Evolutionary conservation across 441 rosid species (phyloP), one percentile per base, ranked within the genome.

Genomic region (Syzygium malaccense): DNA sequence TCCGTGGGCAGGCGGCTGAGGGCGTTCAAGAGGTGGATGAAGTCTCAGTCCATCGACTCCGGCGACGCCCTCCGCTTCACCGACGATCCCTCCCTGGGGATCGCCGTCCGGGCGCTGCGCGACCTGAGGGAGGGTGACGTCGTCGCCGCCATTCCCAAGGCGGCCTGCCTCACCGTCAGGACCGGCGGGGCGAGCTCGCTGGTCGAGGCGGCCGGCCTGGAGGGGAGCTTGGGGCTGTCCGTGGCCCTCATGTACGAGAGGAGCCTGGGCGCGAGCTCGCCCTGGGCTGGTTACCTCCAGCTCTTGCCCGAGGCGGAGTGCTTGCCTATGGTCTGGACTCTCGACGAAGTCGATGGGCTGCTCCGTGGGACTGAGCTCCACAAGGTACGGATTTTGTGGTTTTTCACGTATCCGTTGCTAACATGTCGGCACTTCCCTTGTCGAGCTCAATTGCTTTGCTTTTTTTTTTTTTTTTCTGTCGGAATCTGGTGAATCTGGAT

Each of bases 21-120:
- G 91, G 95, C 95, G 62, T 96, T 97, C 95, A 95, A 94, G 93
- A 91, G 96, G 86, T 97, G 99, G 99, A 96, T 96, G 98, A 93
- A 86, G 87, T 93, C 93, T 13, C 94, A 93, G 28, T 96, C 96
- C 87, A 66, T 97, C 51, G 91, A 94, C 54, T 95, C 92, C 93
- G 93, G 92, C 90, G 95, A 94, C 54, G 92, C 94, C 14, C 92
- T 97, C 49, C 87, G 92, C 56, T 91, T 97, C 89, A 84, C 89
- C 15, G 95, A 94, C 87, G 90, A 88, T 85, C 91, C 92, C 2
- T 92, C 90, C 87, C 85, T 87, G 17, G 96, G 94, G 26, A 91
- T 96, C 45, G 92, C 96, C 3, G 98, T 96, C 48, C 91, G 37
- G 86, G 96, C 98, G 3, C 71, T 92, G 15, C 85, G 93, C 71